phyloP scores from a whole-genome alignment of 225 moss, liverwort and hornwort species.

The Anthoceros angustus region DNA sequence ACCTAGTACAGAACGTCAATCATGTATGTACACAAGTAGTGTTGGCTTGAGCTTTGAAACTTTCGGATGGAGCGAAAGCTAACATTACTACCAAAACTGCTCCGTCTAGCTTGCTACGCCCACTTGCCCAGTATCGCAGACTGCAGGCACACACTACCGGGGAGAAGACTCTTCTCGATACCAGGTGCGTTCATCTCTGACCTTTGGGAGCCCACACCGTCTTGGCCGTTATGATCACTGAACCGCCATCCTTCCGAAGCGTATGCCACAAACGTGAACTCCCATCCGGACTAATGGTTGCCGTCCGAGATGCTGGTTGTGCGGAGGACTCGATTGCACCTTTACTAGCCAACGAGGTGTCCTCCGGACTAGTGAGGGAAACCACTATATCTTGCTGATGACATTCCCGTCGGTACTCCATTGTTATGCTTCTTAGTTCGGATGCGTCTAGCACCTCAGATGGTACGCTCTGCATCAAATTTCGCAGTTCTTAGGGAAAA shows the following conservation, averaged over 20 bases:
- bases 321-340: not conserved
- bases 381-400: constrained; percentile 65
- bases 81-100: no score
- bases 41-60: no score
- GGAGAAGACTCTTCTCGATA: no score
- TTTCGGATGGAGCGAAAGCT: no score
- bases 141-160: no score
- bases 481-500: not conserved
- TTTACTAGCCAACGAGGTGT: constrained; percentile 14
- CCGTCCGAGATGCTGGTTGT: not conserved
- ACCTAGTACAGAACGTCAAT: no score
- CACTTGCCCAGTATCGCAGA: no score
- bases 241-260: not conserved
- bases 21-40: no score
- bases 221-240: not conserved
- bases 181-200: not conserved
- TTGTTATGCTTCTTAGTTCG: constrained; percentile 66
- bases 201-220: constrained; percentile 1
- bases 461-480: constrained; percentile 46
- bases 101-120: no score
- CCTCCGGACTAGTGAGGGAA: constrained; percentile 56
- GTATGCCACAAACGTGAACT: not conserved
- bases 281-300: not conserved
- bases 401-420: constrained; percentile 75
- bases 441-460: constrained; percentile 53